A percentile compares a stretch with the other conserved stretches of the same genome.
Conservation (phyloP, 2,329 filamentous ascomycete species). For the Colletotrichum destructivum region DNA sequence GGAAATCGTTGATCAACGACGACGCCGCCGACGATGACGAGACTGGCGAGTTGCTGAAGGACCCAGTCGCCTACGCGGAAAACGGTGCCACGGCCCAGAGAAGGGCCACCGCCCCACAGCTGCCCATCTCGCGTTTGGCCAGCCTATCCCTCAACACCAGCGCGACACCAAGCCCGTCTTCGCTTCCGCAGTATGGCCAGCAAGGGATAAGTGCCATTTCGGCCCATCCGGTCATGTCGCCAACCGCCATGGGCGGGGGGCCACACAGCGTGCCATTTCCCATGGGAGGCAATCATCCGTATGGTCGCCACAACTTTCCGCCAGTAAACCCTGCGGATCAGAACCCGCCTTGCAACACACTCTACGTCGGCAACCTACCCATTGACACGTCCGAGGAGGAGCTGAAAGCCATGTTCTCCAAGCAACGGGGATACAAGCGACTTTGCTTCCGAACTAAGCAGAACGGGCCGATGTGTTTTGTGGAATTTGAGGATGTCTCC, state of each 20-base stretch:
- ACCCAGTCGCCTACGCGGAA: conserved; percentile 81
- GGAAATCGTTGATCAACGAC: conserved; percentile 81
- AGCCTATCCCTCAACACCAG: conserved; percentile 79
- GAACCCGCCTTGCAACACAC: conserved; percentile 96
- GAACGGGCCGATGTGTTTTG: conserved; percentile 98
- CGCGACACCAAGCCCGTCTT: conserved; percentile 65
- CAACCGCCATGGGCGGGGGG: conserved; percentile 64
- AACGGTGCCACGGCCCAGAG: conserved; percentile 71
- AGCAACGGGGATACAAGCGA: conserved; percentile 94
- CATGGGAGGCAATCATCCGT: conserved; percentile 50
- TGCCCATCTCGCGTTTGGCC: conserved; percentile 78
- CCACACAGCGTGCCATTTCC: conserved; percentile 49
- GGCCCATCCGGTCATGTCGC: conserved; percentile 68
- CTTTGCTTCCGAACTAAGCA: conserved; percentile 95
- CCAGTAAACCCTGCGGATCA: conserved; percentile 95
- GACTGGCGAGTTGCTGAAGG: conserved; percentile 79
- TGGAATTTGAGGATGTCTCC: conserved; percentile 95
- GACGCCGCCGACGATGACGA: conserved; percentile 77
- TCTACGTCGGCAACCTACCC: conserved; percentile 97
- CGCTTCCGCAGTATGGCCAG: conserved; percentile 64
- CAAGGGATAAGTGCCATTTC: conserved; percentile 51
- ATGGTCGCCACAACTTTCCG: conserved; percentile 75
- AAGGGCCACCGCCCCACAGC: conserved; percentile 79
- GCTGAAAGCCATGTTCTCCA: conserved; percentile 92
- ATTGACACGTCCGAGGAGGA: conserved; percentile 95